Percentiles rank a stretch among this genome's conserved stretches.
These are phyloP conservation scores for Pyrenophora seminiperda DNA, from an alignment of 2,329 filamentous ascomycete genomes.

Conservation along the genomic window DNA sequence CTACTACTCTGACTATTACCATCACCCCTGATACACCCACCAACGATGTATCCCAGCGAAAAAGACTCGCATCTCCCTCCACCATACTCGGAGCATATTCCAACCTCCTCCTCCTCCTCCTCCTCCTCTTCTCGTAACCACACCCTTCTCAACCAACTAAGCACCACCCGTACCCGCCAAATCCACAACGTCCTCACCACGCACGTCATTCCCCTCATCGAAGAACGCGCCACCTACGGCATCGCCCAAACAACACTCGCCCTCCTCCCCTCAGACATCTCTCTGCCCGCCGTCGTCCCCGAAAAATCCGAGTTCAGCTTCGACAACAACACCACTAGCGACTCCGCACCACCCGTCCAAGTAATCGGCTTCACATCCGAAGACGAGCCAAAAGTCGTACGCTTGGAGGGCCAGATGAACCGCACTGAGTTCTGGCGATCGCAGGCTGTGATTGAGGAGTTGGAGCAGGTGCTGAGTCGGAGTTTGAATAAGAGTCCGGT, in stretches of 20 bases:
- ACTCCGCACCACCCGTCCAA: constrained; percentile 35
- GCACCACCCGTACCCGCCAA: constrained; percentile 48
- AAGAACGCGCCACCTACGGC: constrained; percentile 48
- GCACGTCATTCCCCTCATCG: constrained; percentile 51
- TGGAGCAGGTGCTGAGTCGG: constrained; percentile 44
- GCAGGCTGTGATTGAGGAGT: constrained; percentile 48
- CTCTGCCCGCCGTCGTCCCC: constrained; percentile 22
- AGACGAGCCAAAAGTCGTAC: constrained; percentile 49
- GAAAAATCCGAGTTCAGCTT: constrained; percentile 43
- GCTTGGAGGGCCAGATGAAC: constrained; percentile 49
- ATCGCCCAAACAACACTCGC: constrained; percentile 53
- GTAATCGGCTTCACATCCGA: constrained; percentile 49
- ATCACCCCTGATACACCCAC: background rate
- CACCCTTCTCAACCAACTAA: constrained; percentile 45
- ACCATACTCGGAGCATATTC: constrained; percentile 19
- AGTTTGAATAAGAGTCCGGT: constrained; percentile 34
- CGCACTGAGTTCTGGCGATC: constrained; percentile 53
- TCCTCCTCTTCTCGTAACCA: constrained; percentile 29
- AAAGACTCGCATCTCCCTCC: constrained; percentile 7
- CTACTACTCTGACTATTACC: background rate
- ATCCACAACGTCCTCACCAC: constrained; percentile 48
- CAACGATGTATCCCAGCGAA: constrained; percentile 19
- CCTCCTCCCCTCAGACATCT: constrained; percentile 52
- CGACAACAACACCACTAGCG: constrained; percentile 23
- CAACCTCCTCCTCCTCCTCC: constrained; percentile 17